Conservation (phyloP, 306 rosid species). For the Vigna nakashimae region DNA sequence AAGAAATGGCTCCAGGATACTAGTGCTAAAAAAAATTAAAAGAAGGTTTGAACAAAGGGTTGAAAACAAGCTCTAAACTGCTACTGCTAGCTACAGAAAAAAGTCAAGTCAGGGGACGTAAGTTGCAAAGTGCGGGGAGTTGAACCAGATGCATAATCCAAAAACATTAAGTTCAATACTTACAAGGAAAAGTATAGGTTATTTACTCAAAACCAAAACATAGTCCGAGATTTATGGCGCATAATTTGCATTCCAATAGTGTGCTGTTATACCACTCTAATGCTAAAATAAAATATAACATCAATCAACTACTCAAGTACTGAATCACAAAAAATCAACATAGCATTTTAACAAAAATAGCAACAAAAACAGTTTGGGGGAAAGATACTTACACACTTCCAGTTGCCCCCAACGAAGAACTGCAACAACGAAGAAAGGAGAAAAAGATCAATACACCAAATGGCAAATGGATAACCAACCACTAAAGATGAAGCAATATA, state of each 20-base stretch:
- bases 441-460: slow-evolving; percentile 23
- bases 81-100: not conserved
- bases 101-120: not conserved
- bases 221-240: not conserved
- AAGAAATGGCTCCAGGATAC: not conserved
- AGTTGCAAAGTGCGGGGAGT: not conserved
- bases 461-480: not conserved
- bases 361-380: not conserved
- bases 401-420: slow-evolving; percentile 98
- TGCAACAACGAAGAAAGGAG: slow-evolving; percentile 51
- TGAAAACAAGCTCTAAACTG: not conserved
- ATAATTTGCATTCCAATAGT: slow-evolving; percentile 20
- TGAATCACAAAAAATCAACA: slow-evolving; percentile 22
- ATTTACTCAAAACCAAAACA: slow-evolving; percentile 25
- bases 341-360: slow-evolving; percentile 7
- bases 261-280: slow-evolving; percentile 2
- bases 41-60: not conserved
- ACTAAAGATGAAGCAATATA: not conserved
- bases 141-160: slow-evolving; percentile 3
- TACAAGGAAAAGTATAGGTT: not conserved
- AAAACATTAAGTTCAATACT: not conserved
- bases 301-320: not conserved
- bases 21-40: not conserved
- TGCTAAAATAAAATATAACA: not conserved
- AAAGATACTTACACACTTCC: slow-evolving; percentile 90